A percentile compares a stretch with the other conserved stretches of the same genome.
Conservation (phyloP, 2,329 filamentous ascomycete species). For the Paramyrothecium sp. region DNA sequence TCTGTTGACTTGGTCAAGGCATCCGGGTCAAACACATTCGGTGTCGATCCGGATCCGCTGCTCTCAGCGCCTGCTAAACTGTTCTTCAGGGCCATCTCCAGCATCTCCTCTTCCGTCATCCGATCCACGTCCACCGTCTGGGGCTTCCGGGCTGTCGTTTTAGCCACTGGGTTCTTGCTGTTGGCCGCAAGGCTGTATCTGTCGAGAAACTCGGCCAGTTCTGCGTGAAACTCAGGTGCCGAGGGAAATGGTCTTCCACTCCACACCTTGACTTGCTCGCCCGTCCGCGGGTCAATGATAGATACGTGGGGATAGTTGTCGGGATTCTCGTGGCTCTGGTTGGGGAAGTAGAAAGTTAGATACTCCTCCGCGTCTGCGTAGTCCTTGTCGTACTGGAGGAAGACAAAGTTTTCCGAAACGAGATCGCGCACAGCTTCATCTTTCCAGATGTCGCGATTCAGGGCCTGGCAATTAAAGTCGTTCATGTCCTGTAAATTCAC, state of each 20-base stretch:
- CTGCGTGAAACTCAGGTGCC: slow-evolving; percentile 79
- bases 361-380: slow-evolving; percentile 78
- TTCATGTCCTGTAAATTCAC: slow-evolving; percentile 94
- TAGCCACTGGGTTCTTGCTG: slow-evolving; percentile 90
- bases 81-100: slow-evolving; percentile 89
- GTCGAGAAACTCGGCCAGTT: slow-evolving; percentile 94
- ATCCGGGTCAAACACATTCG: slow-evolving; percentile 77
- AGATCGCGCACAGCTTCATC: slow-evolving; percentile 75
- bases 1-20: slow-evolving; percentile 70
- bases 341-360: slow-evolving; percentile 82
- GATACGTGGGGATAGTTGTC: slow-evolving; percentile 95
- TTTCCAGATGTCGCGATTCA: slow-evolving; percentile 97
- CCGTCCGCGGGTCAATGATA: slow-evolving; percentile 91
- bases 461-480: slow-evolving; percentile 89
- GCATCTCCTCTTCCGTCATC: slow-evolving; percentile 97
- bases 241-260: slow-evolving; percentile 77
- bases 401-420: slow-evolving; percentile 89
- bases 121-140: slow-evolving; percentile 74
- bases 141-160: slow-evolving; percentile 57
- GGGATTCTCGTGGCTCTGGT: slow-evolving; percentile 69
- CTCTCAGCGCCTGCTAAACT: slow-evolving; percentile 62
- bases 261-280: slow-evolving; percentile 97
- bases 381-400: slow-evolving; percentile 89
- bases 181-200: slow-evolving; percentile 86
- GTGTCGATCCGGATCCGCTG: slow-evolving; percentile 32